Evolutionary conservation across 345 rosid species (phyloP), one percentile per base, ranked within the genome.

Genomic region (Eucalyptus viminalis): DNA sequence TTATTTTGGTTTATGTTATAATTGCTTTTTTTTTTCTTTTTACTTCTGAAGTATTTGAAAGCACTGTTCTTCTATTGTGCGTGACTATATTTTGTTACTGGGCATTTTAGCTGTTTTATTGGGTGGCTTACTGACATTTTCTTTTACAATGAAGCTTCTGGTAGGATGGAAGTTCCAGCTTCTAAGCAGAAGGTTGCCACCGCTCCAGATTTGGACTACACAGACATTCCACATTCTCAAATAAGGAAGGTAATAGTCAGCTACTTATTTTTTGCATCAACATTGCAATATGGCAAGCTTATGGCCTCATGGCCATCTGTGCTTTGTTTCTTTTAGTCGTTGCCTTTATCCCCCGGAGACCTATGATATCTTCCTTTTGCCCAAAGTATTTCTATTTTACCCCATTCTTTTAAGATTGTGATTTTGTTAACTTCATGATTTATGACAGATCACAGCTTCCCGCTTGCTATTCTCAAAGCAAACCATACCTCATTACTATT

Each of bases 401-500:
- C 47, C 83, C 47, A 37, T 76, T 24, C 47, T 76, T 76, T 76
- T 40, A 43, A 76, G 27, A 76, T 37, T 76, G 25, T 76, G 83
- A 76, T 76, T 76, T 43, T 76, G 40, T 76, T 76, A 76, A 40
- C 43, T 76, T 76, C 83, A 21, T 76, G 15, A 37, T 11, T 40
- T 76, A 76, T 89, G 90, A 93, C 94, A 98, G 99, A 90, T 98
- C 89, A 98, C 99, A 29, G 99, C 99, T 90, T 95, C 98, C 86
- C 96, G 99, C 89, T 93, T 98, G 91, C 91, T 97, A 90, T 90
- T 95, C 90, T 98, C 99, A 11, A 98, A 98, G 96, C 99, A 98
- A 90, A 97, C 98, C 12, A 97, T 98, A 91, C 99, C 99, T 86
- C 99, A 97, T 93, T 98, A 97, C 93, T 98, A 98, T 92, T 87